Evolutionary conservation across 768 basidiomycete species (phyloP), one percentile per base, ranked within the genome.

Genomic region (Dioszegia hungarica): DNA sequence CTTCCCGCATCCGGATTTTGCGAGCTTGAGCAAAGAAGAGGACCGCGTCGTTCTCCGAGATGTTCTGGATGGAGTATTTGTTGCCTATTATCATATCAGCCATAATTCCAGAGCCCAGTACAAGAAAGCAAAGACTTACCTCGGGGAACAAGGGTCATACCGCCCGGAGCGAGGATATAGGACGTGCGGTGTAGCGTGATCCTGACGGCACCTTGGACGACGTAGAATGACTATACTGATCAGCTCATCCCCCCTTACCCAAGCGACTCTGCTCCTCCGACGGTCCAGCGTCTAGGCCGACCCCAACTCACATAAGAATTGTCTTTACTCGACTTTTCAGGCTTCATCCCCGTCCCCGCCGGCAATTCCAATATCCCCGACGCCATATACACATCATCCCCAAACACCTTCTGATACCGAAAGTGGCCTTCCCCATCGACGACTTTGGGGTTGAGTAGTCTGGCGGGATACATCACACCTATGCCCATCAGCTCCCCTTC

Each of bases 21-120:
- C 86, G 81, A 0, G 89, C 89, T 78, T 97, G 94, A 0, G 90
- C 86, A 78, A 97, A 98, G 79, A 94, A 95, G 8, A 98, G 77
- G 66, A 82, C 84, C 20, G 86, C 90, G 46, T 87, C 85, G 15
- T 15, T 58, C 17, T 60, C 43, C 34, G 65, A 72, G 39, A 95
- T 86, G 77, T 97, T 98, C 69, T 88, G 83, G 67, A 98, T 90
- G 57, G 84, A 84, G 73, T 98, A 98, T 9, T 82, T 83, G 74
- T 98, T 98, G 19, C 91, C 91, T 92, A 63, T 10, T 38, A 40
- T 48, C 31, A n/a, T n/a, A n/a, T n/a, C n/a, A n/a, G n/a, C n/a
- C n/a, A n/a, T n/a, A n/a, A n/a, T n/a, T n/a, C n/a, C n/a, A n/a
- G n/a, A 60, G 36, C 39, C 29, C 22, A 25, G 17, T 33, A 27